These are phyloP conservation scores for Beauveria sp. DNA, from an alignment of 2,329 filamentous ascomycete species.

Conservation along the genomic window DNA sequence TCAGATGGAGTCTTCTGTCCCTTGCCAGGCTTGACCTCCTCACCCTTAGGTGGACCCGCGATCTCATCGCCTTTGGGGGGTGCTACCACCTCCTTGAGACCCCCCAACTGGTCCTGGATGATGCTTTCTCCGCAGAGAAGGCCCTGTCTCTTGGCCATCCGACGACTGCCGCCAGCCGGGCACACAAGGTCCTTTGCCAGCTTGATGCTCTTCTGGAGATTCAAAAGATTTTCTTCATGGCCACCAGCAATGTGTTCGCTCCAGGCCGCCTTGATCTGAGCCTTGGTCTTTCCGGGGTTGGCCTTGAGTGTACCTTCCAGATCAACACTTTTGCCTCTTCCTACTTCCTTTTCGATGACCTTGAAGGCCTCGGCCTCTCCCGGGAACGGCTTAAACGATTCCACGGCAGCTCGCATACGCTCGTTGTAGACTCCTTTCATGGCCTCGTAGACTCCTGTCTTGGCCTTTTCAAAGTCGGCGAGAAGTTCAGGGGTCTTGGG, in stretches of 20 bases:
- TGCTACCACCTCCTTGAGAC: neutral
- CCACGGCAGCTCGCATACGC: neutral
- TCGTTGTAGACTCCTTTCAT: neutral
- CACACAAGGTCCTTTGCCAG: neutral
- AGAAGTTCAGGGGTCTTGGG: neutral
- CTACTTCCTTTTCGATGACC: neutral
- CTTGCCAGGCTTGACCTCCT: neutral
- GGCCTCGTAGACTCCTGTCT: neutral
- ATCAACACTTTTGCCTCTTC: neutral
- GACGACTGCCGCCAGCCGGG: neutral
- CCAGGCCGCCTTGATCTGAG: neutral
- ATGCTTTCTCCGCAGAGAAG: neutral
- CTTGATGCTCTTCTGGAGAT: neutral
- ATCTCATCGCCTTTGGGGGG: neutral
- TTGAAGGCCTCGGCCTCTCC: neutral
- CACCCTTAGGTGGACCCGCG: neutral
- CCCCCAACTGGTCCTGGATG: neutral
- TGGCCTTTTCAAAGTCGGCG: neutral
- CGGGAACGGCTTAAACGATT: neutral
- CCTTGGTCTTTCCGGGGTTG: neutral
- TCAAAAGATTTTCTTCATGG: neutral
- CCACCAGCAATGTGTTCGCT: neutral
- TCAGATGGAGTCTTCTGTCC: neutral
- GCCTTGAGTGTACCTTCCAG: neutral
- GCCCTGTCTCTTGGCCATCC: neutral